These are phyloP conservation scores for Millerago galiae DNA, from an alignment of 805 yeast species.

Conservation along the genomic window DNA sequence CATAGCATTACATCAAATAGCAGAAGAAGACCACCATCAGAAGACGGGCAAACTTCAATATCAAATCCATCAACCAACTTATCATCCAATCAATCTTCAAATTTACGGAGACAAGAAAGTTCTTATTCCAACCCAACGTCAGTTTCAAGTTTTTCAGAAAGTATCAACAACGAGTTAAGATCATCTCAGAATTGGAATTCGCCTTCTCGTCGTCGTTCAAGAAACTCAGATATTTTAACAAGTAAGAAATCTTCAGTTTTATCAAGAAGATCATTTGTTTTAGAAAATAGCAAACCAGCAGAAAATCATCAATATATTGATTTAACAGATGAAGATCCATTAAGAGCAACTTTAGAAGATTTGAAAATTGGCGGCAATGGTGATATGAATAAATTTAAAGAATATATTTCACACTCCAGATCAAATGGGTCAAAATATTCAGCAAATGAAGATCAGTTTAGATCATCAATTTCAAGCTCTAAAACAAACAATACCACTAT, in stretches of 20 bases:
- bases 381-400: slow-evolving; percentile 31
- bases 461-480: slow-evolving; percentile 14
- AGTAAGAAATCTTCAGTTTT: slow-evolving; percentile 14
- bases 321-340: slow-evolving; percentile 35
- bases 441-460: slow-evolving; percentile 6
- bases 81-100: slow-evolving; percentile 14
- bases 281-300: slow-evolving; percentile 10
- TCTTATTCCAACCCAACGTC: slow-evolving; percentile 25
- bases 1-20: slow-evolving; percentile 11
- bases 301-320: slow-evolving; percentile 4
- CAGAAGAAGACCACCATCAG: slow-evolving; percentile 27
- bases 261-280: slow-evolving; percentile 21
- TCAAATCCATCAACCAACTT: slow-evolving; percentile 21
- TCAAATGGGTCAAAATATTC: slow-evolving; percentile 16
- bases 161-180: slow-evolving; percentile 18
- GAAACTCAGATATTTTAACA: slow-evolving; percentile 15
- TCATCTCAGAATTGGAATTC: slow-evolving; percentile 25
- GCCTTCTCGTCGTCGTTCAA: slow-evolving; percentile 23
- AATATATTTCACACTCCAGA: slow-evolving; percentile 19
- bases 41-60: slow-evolving; percentile 24
- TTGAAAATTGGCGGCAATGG: slow-evolving; percentile 37
- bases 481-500: slow-evolving; percentile 18
- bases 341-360: slow-evolving; percentile 47
- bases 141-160: slow-evolving; percentile 23
- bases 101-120: slow-evolving; percentile 18